Base-by-base conservation (phyloP, 352 stramenopile species). In the Blastocystis sp. region DNA sequence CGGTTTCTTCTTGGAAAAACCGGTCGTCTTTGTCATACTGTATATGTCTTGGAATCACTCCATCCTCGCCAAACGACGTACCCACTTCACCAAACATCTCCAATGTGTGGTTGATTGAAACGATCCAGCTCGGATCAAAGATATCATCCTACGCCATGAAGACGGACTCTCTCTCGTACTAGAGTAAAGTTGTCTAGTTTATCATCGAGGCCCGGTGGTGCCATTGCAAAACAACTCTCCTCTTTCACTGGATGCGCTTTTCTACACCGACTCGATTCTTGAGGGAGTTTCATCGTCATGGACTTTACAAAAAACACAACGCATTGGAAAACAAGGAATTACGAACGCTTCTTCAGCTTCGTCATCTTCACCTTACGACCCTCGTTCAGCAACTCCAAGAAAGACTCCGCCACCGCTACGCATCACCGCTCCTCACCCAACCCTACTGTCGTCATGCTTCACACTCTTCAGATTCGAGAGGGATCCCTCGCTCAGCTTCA, bases 311-410 rank as follows among this genome's bases (percentile, higher is more conserved):
- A 61, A 69, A 67, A 85, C 45, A 85, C 12, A 41, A 65, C 4
- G 50, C 13, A 66, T 39, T 37, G 24, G 50, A 29, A 59, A 3
- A 71, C 3, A 4, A 24, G 1, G 16, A 24, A 24, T n/a, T 50
- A 35, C 35, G 41, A 71, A 50, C 55, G 31, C 61, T 85, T 85
- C 55, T 85, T 85, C 55, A 85, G 66, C 35, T 66, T 67, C 16
- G 45, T 60, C 51, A 85, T 39, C 33, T 85, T 85, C 24, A 63
- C 29, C 29, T 26, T 29, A 16, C 33, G 41, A 19, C 45, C 74
- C 21, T 31, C 55, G 24, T 85, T 66, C 51, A 85, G 12, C 35
- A 45, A 21, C n/a, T 85, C 33, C 19, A 67, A 21, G 12, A 85
- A 13, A 2, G 55, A 13, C 19, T 85, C 50, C 4, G 66, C 50